A percentile compares a stretch with the other conserved stretches of the same genome.
phyloP scores from a whole-genome alignment of 768 basidiomycete genomes.

The Pluteus cervinus region DNA sequence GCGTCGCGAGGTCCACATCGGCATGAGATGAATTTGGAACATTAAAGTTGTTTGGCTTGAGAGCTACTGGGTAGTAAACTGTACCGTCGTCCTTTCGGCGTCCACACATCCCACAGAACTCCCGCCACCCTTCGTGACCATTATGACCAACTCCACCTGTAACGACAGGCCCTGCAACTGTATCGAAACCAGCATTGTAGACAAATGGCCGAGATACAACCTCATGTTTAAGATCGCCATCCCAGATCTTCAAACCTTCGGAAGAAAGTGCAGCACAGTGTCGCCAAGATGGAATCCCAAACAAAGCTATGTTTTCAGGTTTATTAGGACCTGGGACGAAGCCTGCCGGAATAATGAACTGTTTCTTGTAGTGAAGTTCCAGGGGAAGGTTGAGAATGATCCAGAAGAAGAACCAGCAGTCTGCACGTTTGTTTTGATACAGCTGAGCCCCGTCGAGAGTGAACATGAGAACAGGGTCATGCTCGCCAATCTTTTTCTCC shows the following conservation, averaged over 20 bases:
- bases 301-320: conserved; percentile 20
- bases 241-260: not conserved
- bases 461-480: conserved; percentile 28
- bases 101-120: conserved; percentile 24
- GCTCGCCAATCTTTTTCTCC: conserved; percentile 14
- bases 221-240: not conserved
- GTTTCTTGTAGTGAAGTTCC: conserved; percentile 16
- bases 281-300: conserved; percentile 10
- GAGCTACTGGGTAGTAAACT: conserved; percentile 25
- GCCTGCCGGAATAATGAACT: conserved; percentile 16
- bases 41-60: conserved; percentile 19
- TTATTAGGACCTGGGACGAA: conserved; percentile 24
- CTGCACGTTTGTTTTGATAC: conserved; percentile 32
- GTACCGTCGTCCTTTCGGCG: conserved; percentile 12
- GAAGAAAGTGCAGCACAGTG: conserved; percentile 1
- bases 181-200: conserved; percentile 24
- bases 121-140: conserved; percentile 26
- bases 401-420: conserved; percentile 39
- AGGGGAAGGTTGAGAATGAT: conserved; percentile 24
- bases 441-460: conserved; percentile 38
- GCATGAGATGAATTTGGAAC: not conserved
- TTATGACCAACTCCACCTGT: conserved; percentile 26
- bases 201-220: conserved; percentile 13
- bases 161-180: conserved; percentile 19
- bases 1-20: conserved; percentile 9